These are phyloP conservation scores for Fusarium stilboides DNA, from an alignment of 2,329 filamentous ascomycete genomes.

Conservation along the genomic window DNA sequence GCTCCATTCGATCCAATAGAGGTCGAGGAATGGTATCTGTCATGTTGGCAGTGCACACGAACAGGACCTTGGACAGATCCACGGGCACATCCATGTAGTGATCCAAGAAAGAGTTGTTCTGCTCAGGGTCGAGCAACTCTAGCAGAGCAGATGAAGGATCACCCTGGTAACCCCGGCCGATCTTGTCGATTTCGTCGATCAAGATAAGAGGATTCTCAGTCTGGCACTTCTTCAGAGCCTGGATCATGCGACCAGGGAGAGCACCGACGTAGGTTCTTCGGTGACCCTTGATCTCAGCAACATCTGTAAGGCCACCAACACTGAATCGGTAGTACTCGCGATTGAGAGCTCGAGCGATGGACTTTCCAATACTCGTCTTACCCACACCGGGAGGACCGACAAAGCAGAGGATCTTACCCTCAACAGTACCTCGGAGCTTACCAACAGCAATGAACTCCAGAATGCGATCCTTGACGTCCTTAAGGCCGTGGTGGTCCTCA, in stretches of 20 bases:
- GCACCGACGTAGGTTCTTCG: slow-evolving; percentile 96
- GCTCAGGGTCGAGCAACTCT: slow-evolving; percentile 94
- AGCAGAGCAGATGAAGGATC: slow-evolving; percentile 95
- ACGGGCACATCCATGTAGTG: slow-evolving; percentile 99
- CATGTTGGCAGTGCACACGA: slow-evolving; percentile 99
- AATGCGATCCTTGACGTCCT: slow-evolving; percentile 99
- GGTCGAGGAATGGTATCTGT: slow-evolving; percentile 97
- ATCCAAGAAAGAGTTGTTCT: slow-evolving; percentile 97
- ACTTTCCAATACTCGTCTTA: slow-evolving; percentile 99
- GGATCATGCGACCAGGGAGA: slow-evolving; percentile 95
- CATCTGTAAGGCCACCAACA: slow-evolving; percentile 95
- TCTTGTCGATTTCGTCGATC: slow-evolving; percentile 99
- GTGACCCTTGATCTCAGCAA: slow-evolving; percentile 99
- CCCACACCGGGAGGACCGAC: slow-evolving; percentile 97
- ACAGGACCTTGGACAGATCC: slow-evolving; percentile 96
- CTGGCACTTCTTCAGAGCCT: slow-evolving; percentile 98
- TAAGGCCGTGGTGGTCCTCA: slow-evolving; percentile 95
- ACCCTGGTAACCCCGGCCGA: slow-evolving; percentile 95
- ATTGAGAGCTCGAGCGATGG: slow-evolving; percentile 93
- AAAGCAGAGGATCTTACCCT: slow-evolving; percentile 98
- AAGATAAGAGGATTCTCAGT: slow-evolving; percentile 97
- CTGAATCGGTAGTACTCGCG: slow-evolving; percentile 98
- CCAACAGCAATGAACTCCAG: slow-evolving; percentile 98
- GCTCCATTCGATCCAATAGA: slow-evolving; percentile 95
- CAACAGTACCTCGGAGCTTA: slow-evolving; percentile 95